phyloP scores from a whole-genome alignment of 805 yeast genomes.

The Teunomyces kruisii region DNA sequence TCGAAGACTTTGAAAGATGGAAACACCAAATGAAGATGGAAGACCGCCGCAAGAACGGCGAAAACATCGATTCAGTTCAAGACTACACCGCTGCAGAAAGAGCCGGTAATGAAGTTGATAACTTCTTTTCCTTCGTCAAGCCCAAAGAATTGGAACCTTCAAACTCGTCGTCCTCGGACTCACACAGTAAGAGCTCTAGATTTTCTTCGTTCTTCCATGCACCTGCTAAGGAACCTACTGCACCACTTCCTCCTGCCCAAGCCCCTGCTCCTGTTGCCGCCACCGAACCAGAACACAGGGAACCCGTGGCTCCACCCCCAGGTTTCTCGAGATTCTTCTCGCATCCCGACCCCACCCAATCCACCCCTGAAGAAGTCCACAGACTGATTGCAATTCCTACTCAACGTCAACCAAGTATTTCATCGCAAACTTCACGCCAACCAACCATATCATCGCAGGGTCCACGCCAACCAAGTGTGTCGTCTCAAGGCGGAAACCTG shows the following conservation, averaged over 20 bases:
- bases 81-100: conserved; percentile 11
- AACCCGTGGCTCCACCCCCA: conserved; percentile 3
- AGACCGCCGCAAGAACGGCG: conserved; percentile 47
- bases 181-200: conserved; percentile 31
- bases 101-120: conserved; percentile 42
- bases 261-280: neutral
- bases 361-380: neutral
- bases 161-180: conserved; percentile 10
- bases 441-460: neutral
- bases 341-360: neutral
- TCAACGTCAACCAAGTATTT: neutral
- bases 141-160: conserved; percentile 20
- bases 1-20: conserved; percentile 62
- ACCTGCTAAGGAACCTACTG: conserved; percentile 4
- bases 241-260: neutral
- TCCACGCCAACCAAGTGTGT: neutral
- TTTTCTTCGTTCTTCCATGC: conserved; percentile 35
- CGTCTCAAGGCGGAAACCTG: neutral
- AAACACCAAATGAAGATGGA: conserved; percentile 52
- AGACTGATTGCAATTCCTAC: neutral
- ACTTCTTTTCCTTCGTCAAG: conserved; percentile 41
- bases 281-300: neutral
- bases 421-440: neutral
- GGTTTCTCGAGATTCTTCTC: conserved; percentile 11
- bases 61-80: neutral